Base-by-base conservation (phyloP, 2,329 filamentous ascomycete species). In the Aurifilum marmelostoma region DNA sequence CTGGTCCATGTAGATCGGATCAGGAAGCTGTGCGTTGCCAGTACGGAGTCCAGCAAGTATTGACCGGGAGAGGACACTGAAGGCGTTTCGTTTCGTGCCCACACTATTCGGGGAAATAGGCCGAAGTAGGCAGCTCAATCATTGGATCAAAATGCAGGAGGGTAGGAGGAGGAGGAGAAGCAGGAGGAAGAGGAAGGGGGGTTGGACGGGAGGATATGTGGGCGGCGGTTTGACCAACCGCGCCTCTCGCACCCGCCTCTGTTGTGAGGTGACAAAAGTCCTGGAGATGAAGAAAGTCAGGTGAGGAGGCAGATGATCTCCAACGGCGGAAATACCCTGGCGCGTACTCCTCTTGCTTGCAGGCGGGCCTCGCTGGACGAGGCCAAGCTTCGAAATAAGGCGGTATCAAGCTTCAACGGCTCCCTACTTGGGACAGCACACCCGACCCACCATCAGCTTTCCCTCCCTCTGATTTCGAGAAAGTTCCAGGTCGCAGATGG, bases 121-220 rank as follows among this genome's bases (percentile, higher is more conserved):
- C 59, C 59, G 21, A 61, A 61, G 34, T 39, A 61, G 59, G 59
- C 59, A 61, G 59, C 59, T 61, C 34, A 61, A n/a, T 41, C 12
- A 7, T 6, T 34, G 58, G 6, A 21, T 29, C 3, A 11, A 9
- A 47, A 47, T 21, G 1, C 18, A 47, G 43, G 43, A 47, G 16
- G 43, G 43, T 43, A 43, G 16, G 41, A 43, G 16, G 41, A 21
- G 41, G 41, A n/a, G n/a, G n/a, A n/a, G n/a, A n/a, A n/a, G 5
- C 14, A 37, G 34, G 34, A 43, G 16, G 41, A 43, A 5, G 41
- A 21, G 16, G 41, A 6, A 6, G 18, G 5, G 43, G 43, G 34
- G 34, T 34, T 34, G 5, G 5, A 14, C 2, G 43, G 7, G 9
- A 14, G 18, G 12, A n/a, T 6, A 47, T 3, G 43, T n/a, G 18